Evolutionary conservation across 192 early-diverging fungal species (phyloP).

Genomic region (Pecoramyces ruminantium): DNA sequence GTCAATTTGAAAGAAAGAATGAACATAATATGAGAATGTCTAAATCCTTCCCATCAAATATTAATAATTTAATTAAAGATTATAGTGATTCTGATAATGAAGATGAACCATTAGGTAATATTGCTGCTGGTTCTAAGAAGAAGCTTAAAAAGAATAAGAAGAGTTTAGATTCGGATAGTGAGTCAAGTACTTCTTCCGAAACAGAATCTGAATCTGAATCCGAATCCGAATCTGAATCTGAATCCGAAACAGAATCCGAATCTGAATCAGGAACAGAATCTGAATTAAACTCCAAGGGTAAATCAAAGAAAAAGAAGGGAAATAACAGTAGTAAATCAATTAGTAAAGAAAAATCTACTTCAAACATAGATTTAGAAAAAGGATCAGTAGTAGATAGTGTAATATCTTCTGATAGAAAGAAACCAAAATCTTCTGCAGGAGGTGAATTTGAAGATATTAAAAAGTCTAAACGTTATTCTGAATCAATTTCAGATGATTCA

Average conservation of each 20-base stretch:
- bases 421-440: not conserved
- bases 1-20: not conserved
- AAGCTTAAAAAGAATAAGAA: not conserved
- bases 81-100: not conserved
- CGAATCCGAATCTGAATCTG: not conserved
- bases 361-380: not conserved
- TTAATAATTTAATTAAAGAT: not conserved
- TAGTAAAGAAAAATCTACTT: not conserved
- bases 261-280: not conserved
- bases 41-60: not conserved
- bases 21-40: not conserved
- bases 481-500: not conserved
- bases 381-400: not conserved
- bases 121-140: not conserved
- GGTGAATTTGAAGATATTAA: not conserved
- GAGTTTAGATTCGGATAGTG: too few species aligned
- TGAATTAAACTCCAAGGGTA: not conserved
- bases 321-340: too few species aligned
- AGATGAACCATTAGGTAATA: not conserved
- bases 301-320: not conserved
- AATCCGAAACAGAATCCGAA: not conserved
- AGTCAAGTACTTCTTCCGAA: too few species aligned
- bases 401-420: not conserved
- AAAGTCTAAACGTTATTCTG: not conserved
- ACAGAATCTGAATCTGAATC: not conserved